Percentiles rank a stretch among this genome's conserved stretches.
These are phyloP conservation scores for Logfia minima DNA, from an alignment of 129 eudicot species.

Conservation along the genomic window DNA sequence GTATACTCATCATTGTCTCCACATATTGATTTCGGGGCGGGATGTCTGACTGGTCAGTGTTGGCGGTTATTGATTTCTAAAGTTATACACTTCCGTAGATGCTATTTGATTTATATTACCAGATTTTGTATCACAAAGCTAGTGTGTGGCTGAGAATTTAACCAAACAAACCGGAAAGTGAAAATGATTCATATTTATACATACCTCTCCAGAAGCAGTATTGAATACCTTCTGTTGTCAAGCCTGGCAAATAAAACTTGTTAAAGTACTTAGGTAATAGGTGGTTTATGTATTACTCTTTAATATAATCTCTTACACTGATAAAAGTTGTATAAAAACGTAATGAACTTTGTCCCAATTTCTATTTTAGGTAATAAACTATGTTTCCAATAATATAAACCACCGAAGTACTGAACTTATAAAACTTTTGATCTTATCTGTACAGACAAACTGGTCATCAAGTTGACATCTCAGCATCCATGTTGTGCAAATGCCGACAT, in stretches of 20 bases:
- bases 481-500: background rate
- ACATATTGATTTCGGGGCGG: too few species aligned
- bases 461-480: background rate
- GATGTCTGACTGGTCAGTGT: too few species aligned
- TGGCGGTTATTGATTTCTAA: too few species aligned
- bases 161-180: slow-evolving; percentile 1
- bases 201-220: slow-evolving; percentile 94
- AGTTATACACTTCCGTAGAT: too few species aligned
- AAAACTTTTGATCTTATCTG: too few species aligned
- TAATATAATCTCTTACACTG: slow-evolving; percentile 1
- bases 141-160: slow-evolving; percentile 3
- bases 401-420: background rate
- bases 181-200: slow-evolving; percentile 19
- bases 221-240: slow-evolving; percentile 67
- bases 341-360: background rate
- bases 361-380: background rate
- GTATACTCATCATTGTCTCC: too few species aligned
- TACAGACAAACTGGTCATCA: background rate
- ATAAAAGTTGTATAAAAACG: background rate
- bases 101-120: background rate
- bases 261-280: background rate
- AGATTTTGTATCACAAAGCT: background rate
- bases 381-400: background rate
- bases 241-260: slow-evolving; percentile 42
- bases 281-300: background rate